phyloP scores from a whole-genome alignment of 352 stramenopile genomes.

The Pythium phragmitis region DNA sequence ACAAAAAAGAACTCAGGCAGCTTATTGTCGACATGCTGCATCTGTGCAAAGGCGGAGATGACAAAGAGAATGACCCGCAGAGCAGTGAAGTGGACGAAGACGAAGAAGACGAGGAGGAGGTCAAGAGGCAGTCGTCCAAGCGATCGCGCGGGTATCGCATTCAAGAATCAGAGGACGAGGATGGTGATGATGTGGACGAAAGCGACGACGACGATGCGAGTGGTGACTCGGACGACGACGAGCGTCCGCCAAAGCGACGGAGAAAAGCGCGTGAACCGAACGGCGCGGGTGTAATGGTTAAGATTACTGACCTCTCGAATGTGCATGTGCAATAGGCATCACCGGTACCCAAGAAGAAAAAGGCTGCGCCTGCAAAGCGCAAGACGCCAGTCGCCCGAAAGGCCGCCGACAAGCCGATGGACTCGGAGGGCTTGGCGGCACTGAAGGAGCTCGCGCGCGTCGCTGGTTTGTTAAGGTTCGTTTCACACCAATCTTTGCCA shows the following conservation, averaged over 20 bases:
- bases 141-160: constrained; percentile 15
- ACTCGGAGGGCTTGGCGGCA: constrained; percentile 48
- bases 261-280: constrained; percentile 21
- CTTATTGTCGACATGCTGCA: constrained; percentile 53
- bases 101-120: constrained; percentile 23
- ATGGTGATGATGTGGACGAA: constrained; percentile 27
- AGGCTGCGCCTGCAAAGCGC: constrained; percentile 14
- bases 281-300: background rate
- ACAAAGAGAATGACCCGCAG: constrained; percentile 34
- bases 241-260: constrained; percentile 14
- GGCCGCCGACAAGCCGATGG: constrained; percentile 12
- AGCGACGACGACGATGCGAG: constrained; percentile 26
- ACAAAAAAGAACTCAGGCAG: constrained; percentile 47
- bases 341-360: constrained; percentile 8
- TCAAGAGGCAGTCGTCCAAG: constrained; percentile 13
- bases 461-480: constrained; percentile 67
- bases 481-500: background rate
- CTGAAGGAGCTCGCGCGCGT: constrained; percentile 75
- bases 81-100: constrained; percentile 22
- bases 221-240: constrained; percentile 24
- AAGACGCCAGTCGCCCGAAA: constrained; percentile 15
- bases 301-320: background rate
- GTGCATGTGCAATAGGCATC: background rate
- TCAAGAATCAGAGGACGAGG: constrained; percentile 33
- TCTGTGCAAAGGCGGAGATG: constrained; percentile 24